These are phyloP conservation scores for Lagerstroemia fauriei DNA, from an alignment of 441 rosid genomes.

Conservation along the genomic window DNA sequence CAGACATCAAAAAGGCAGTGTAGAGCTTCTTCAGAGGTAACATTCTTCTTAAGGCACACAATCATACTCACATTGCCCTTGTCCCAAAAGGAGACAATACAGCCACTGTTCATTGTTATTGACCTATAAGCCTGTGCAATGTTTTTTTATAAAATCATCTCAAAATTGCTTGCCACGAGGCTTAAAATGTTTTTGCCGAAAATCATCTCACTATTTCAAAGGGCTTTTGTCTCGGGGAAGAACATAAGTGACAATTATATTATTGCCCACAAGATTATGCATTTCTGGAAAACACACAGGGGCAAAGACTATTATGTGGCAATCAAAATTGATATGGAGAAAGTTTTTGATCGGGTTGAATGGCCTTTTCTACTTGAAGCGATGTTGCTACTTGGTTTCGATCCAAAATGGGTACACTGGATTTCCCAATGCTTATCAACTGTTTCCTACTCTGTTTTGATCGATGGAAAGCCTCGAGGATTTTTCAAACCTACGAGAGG, in stretches of 20 bases:
- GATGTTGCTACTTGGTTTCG: not conserved
- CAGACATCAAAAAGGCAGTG: not conserved
- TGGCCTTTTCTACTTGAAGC: not conserved
- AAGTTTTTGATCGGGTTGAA: not conserved
- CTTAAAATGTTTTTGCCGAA: not conserved
- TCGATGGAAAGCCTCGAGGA: not conserved
- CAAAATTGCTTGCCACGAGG: not conserved
- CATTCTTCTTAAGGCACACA: not conserved
- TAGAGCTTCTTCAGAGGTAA: not conserved
- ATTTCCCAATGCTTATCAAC: not conserved
- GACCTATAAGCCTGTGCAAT: constrained; percentile 3
- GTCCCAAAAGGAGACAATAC: not conserved
- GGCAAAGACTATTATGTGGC: not conserved
- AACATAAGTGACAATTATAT: too few relatives aligned
- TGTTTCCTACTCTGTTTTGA: not conserved
- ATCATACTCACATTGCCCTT: not conserved
- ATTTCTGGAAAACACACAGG: not conserved
- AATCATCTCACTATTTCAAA: not conserved
- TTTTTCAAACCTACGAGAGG: not conserved
- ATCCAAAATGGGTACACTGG: not conserved
- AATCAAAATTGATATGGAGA: not conserved
- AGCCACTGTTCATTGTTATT: not conserved
- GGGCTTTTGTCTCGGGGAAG: not conserved
- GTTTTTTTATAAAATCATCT: not conserved
- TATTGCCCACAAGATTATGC: not conserved